Evolutionary conservation across 2,329 filamentous ascomycete species (phyloP).

Genomic region (Fusarium clavum): DNA sequence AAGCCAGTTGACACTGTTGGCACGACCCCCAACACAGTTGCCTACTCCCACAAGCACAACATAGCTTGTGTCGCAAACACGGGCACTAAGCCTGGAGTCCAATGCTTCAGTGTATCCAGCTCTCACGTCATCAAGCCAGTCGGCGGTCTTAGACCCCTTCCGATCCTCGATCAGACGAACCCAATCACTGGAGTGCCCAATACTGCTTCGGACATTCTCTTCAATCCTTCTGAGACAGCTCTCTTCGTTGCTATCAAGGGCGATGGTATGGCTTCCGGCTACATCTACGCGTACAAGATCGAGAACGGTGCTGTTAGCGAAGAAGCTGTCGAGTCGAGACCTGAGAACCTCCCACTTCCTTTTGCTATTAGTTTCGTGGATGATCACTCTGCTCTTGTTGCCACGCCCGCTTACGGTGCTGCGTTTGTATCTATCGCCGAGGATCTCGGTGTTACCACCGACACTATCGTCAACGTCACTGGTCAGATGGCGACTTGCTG

Average conservation of each 20-base stretch:
- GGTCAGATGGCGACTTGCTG: background rate
- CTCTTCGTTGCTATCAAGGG: constrained; percentile 13
- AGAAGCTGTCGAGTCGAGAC: background rate
- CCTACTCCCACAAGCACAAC: constrained; percentile 11
- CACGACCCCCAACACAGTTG: constrained; percentile 7
- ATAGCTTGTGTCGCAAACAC: constrained; percentile 14
- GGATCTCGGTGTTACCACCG: background rate
- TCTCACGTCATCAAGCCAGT: background rate
- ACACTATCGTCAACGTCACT: background rate
- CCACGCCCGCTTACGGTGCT: constrained; percentile 14
- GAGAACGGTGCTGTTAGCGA: background rate
- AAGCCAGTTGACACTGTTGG: background rate
- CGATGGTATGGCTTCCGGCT: background rate
- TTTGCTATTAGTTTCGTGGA: constrained; percentile 2
- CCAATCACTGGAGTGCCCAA: constrained; percentile 3
- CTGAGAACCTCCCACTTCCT: constrained; percentile 5
- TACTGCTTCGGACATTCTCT: constrained; percentile 9
- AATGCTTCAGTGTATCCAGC: constrained; percentile 4
- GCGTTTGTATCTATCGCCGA: constrained; percentile 2
- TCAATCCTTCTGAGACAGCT: constrained; percentile 12
- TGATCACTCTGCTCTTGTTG: background rate
- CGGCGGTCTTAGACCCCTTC: background rate
- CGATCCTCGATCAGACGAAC: background rate
- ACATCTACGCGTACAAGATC: constrained; percentile 1
- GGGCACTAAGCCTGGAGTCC: constrained; percentile 7